Evolutionary conservation across 768 basidiomycete species (phyloP).

Genomic region (Agaricus blazei): DNA sequence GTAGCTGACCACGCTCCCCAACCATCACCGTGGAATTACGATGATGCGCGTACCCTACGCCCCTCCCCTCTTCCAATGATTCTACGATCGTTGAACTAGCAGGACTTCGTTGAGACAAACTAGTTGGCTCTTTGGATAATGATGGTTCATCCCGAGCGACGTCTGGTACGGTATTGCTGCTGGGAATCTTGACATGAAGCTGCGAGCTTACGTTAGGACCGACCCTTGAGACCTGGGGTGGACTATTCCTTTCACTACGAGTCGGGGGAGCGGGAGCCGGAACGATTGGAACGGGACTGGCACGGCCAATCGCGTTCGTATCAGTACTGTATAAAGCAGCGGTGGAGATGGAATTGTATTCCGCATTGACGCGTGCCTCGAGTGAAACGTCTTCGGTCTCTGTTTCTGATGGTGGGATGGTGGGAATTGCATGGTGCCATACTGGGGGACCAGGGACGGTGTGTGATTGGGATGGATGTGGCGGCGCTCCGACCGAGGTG

Average conservation of each 20-base stretch:
- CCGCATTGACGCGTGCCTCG: conserved; percentile 37
- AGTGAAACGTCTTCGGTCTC: conserved; percentile 14
- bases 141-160: neutral
- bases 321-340: conserved; percentile 24
- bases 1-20: neutral
- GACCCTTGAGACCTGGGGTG: neutral
- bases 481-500: neutral
- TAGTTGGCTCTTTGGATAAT: neutral
- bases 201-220: neutral
- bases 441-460: neutral
- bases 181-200: neutral
- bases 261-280: neutral
- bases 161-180: neutral
- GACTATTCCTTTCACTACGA: conserved; percentile 1
- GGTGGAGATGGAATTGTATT: conserved; percentile 34
- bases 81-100: conserved; percentile 5
- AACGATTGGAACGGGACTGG: neutral
- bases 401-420: conserved; percentile 21
- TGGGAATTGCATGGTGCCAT: conserved; percentile 9
- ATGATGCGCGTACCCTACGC: neutral
- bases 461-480: neutral
- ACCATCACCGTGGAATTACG: conserved; percentile 3
- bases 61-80: conserved; percentile 8
- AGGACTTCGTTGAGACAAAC: neutral
- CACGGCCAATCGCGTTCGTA: neutral